Evolutionary conservation across 441 rosid species (phyloP).

Genomic region (Corymbia citriodora): DNA sequence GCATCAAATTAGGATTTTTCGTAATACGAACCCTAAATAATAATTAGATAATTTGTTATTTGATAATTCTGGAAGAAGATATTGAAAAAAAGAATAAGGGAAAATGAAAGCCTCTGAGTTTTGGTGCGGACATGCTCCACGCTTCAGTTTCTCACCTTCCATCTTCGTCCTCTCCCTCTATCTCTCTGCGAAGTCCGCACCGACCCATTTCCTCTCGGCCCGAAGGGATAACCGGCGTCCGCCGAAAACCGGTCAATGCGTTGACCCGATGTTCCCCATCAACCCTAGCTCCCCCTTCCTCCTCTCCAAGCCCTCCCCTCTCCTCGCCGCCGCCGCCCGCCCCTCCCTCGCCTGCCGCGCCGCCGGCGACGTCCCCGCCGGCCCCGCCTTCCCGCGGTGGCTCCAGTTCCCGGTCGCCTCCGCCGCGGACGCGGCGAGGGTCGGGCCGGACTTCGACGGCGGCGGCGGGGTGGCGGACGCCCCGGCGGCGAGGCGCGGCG

Average conservation of each 20-base stretch:
- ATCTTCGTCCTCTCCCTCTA: not conserved
- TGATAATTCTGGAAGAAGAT: not conserved
- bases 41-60: not conserved
- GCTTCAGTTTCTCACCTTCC: not conserved
- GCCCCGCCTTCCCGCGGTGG: conserved; percentile 35
- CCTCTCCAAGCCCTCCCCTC: conserved; percentile 29
- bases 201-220: not conserved
- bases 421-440: conserved; percentile 32
- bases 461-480: conserved; percentile 13
- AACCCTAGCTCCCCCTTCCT: conserved; percentile 31
- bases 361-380: conserved; percentile 36
- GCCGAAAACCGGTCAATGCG: not conserved
- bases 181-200: not conserved
- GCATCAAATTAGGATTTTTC: too few species aligned
- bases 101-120: not conserved
- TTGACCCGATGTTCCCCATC: conserved; percentile 36
- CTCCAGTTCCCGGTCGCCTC: conserved; percentile 24
- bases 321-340: conserved; percentile 3
- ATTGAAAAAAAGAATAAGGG: not conserved
- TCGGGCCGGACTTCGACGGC: conserved; percentile 34
- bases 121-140: not conserved
- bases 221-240: not conserved
- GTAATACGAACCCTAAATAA: too few species aligned
- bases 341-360: conserved; percentile 50
- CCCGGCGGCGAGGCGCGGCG: conserved; percentile 26